Evolutionary conservation across 2,329 filamentous ascomycete species (phyloP).

Genomic region (Epichloe gansuensis): DNA sequence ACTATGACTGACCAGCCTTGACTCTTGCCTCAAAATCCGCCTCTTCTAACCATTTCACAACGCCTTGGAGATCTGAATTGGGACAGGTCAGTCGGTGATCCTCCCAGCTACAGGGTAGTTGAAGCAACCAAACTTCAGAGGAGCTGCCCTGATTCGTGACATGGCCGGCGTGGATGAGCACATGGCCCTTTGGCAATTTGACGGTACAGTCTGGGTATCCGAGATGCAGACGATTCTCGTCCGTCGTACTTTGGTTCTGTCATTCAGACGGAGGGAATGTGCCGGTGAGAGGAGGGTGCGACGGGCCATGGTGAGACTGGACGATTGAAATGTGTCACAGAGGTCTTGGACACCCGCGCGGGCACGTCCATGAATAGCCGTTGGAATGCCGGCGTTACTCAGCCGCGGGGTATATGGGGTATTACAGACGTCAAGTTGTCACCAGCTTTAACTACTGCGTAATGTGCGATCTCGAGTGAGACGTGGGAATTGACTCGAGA

Average conservation of each 20-base stretch:
- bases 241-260: constrained; percentile 19
- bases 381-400: background rate
- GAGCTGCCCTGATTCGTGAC: constrained; percentile 60
- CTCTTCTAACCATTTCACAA: constrained; percentile 52
- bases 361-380: background rate
- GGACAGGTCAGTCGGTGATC: background rate
- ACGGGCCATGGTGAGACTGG: background rate
- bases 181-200: constrained; percentile 58
- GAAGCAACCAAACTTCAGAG: constrained; percentile 29
- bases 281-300: background rate
- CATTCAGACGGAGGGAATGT: constrained; percentile 3
- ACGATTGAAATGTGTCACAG: background rate
- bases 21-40: constrained; percentile 58
- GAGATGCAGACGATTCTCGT: constrained; percentile 65
- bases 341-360: background rate
- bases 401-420: background rate
- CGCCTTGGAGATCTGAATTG: constrained; percentile 41
- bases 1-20: constrained; percentile 43
- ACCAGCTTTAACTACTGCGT: too few relatives aligned
- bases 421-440: too few relatives aligned
- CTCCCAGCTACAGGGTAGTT: background rate
- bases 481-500: too few relatives aligned
- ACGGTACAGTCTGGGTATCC: constrained; percentile 60
- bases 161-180: constrained; percentile 67
- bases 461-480: too few relatives aligned